Base-by-base conservation (phyloP, 2,329 filamentous ascomycete genomes). In the Sclerotinia sclerotiorum region DNA sequence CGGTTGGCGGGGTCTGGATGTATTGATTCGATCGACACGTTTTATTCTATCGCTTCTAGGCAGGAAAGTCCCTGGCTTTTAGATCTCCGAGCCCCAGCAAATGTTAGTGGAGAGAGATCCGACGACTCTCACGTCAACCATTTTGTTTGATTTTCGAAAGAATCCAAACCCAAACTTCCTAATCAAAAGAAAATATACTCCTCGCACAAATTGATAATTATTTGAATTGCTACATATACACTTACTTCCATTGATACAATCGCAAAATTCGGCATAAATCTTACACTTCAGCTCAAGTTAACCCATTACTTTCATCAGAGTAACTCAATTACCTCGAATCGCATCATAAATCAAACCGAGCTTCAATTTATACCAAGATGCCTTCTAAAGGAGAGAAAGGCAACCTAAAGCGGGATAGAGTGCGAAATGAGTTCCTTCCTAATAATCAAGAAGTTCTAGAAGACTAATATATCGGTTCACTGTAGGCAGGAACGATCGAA, bases 401-500 rank as follows among this genome's bases (percentile, higher is more conserved):
- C 35, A 44, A 10, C 35, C 46, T 67, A 19, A 67, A 67, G 57
- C 65, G 65, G 32, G 65, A 67, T 39, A 62, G 65, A 27, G 65
- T 67, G 42, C 21, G 15, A 24, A 63, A 55, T 24, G 10, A 62
- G 15, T 42, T 29, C 35, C 17, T 67, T 42, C n/a, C 32, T 27
- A 7, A 10, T 35, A 7, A 24, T 46, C 15, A 10, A 32, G 2
- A 15, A 56, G 29, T 10, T 29, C 8, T 5, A 2, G 6, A 65
- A 72, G 48, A 68, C 71, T 74, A 73, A 76, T 72, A 55, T 65
- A 21, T 69, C 39, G 44, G 46, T 58, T 48, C 17, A 27, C 19
- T n/a, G 24, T 65, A 76, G 73, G 72, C 61, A 64, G 72, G 68
- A 62, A 70, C 72, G 56, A 61, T 69, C 17, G 74, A 75, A 69